Evolutionary conservation across 257 asterid genomes (phyloP), one percentile per base, ranked within the genome.

Genomic region (Nicotiana otophora): DNA sequence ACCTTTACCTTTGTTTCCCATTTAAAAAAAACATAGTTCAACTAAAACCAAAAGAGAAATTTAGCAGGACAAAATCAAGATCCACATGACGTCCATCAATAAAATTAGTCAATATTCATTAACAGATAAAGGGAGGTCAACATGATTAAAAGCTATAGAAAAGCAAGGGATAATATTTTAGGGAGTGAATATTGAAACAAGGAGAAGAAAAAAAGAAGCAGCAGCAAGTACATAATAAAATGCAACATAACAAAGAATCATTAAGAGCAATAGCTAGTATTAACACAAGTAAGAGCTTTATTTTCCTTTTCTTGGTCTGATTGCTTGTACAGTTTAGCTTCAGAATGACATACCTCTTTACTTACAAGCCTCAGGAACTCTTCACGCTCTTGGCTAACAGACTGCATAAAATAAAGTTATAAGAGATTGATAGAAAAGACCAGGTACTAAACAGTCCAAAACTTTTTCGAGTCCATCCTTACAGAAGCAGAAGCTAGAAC

Each of bases 401-500:
- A 93, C 97, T 94, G 94, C 89, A 86, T 19, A 80, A 76, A 76
- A 66, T 62, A 74, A 15, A 65, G 26, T 51, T 23, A 30, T 51
- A 83, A 85, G 78, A 79, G 77, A 83, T 74, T 81, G 67, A 81
- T 78, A 69, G 10, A 48, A 33, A 74, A 51, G 16, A 74, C 42
- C 34, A 15, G 26, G 62, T 48, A 74, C 15, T 48, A 36, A 48
- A 74, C 26, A 51, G 26, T 74, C 9, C 63, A 74, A 48, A 74
- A 51, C 26, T 23, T 33, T 36, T 53, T 53, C 36, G 17, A 14
- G 28, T 15, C 26, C 54, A 70, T 81, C 58, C 90, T 91, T 92
- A 93, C 97, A 69, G 98, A 93, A 75, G 98, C 97, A 82, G 98
- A 92, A 83, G 98, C 97, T 54, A 94, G 85, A 86, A 94, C 95